These are phyloP conservation scores for Paraleonurus japonicus DNA, from an alignment of 257 asterid species.

Conservation along the genomic window DNA sequence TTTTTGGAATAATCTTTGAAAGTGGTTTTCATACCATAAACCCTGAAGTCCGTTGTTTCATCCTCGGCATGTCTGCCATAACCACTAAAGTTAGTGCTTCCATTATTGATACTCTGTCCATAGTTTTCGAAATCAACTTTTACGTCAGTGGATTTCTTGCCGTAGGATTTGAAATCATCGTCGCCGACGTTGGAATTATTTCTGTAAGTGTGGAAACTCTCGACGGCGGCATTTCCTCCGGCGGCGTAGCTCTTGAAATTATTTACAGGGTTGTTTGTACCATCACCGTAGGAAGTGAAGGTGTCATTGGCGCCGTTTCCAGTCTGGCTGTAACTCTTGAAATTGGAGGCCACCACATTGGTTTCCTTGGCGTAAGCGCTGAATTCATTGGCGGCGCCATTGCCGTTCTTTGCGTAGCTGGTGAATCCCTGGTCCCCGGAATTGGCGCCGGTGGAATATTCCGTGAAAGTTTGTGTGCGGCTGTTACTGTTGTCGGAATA, in stretches of 20 bases:
- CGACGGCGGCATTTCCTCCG: slow-evolving; percentile 46
- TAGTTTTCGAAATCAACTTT: slow-evolving; percentile 45
- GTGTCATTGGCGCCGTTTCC: slow-evolving; percentile 49
- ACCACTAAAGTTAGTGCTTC: slow-evolving; percentile 44
- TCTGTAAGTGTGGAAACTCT: slow-evolving; percentile 51
- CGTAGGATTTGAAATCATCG: slow-evolving; percentile 59
- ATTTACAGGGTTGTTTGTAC: slow-evolving; percentile 49
- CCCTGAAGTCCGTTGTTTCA: slow-evolving; percentile 34
- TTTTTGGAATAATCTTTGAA: slow-evolving; percentile 52
- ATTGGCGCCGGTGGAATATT: slow-evolving; percentile 39
- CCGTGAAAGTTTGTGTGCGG: slow-evolving; percentile 39
- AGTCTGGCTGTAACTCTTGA: slow-evolving; percentile 51
- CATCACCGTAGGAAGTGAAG: slow-evolving; percentile 52
- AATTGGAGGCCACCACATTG: slow-evolving; percentile 54
- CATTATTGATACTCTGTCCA: slow-evolving; percentile 46
- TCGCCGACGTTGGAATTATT: slow-evolving; percentile 58
- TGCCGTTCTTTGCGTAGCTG: slow-evolving; percentile 63
- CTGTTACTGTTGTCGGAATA: slow-evolving; percentile 54
- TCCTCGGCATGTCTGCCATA: slow-evolving; percentile 34
- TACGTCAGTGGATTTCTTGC: slow-evolving; percentile 50
- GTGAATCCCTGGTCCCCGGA: slow-evolving; percentile 55
- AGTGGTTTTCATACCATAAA: slow-evolving; percentile 50
- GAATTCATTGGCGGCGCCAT: slow-evolving; percentile 53
- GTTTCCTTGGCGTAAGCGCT: slow-evolving; percentile 42
- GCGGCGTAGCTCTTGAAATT: slow-evolving; percentile 53